A percentile compares a stretch with the other conserved stretches of the same genome.
phyloP scores from a whole-genome alignment of 805 yeast genomes.

The Ogataea zsoltii region DNA sequence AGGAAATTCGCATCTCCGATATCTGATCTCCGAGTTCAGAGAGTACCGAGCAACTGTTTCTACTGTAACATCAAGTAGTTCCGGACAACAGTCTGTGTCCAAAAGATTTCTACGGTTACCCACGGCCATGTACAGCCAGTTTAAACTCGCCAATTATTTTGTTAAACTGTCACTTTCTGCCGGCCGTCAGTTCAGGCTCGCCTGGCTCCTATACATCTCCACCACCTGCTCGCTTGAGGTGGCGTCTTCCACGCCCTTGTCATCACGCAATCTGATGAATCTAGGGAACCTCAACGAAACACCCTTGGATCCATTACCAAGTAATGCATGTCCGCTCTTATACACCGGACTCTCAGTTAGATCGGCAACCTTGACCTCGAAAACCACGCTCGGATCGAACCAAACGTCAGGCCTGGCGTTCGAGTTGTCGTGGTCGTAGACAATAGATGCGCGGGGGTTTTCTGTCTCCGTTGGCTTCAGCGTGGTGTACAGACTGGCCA shows the following conservation, averaged over 20 bases:
- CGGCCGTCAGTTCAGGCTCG: constrained; percentile 21
- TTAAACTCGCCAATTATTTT: too few relatives aligned
- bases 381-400: constrained; percentile 83
- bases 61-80: too few relatives aligned
- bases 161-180: too few relatives aligned
- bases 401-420: constrained; percentile 87
- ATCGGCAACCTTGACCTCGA: constrained; percentile 92
- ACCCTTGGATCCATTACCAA: constrained; percentile 62
- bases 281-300: constrained; percentile 88
- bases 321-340: constrained; percentile 73
- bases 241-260: constrained; percentile 82
- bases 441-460: constrained; percentile 65
- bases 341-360: constrained; percentile 85
- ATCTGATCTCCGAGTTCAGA: too few relatives aligned
- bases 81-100: too few relatives aligned
- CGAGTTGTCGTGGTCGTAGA: constrained; percentile 59
- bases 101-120: too few relatives aligned
- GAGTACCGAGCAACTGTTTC: too few relatives aligned
- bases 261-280: constrained; percentile 80
- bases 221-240: constrained; percentile 82
- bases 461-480: constrained; percentile 67
- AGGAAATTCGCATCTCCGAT: background rate
- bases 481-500: constrained; percentile 57
- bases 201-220: constrained; percentile 80
- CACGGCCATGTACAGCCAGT: too few relatives aligned